A percentile compares a stretch with the other conserved stretches of the same genome.
Evolutionary conservation across 768 basidiomycete species (phyloP).

Genomic region (Mycena albidolilacea): DNA sequence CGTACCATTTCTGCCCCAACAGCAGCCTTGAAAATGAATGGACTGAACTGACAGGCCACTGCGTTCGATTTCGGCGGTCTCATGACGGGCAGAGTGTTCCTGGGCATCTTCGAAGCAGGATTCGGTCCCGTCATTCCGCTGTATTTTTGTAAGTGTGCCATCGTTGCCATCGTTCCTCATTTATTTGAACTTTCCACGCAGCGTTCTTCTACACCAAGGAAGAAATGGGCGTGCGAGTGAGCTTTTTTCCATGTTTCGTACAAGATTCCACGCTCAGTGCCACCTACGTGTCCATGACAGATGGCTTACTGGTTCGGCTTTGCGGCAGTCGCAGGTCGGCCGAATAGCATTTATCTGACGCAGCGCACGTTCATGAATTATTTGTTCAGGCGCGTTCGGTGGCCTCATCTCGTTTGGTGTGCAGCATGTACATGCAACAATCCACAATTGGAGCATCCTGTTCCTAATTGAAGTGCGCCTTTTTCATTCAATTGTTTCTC

Average conservation of each 20-base stretch:
- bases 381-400: slow-evolving; percentile 71
- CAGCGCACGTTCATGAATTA: not conserved
- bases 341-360: not conserved
- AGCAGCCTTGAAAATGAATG: not conserved
- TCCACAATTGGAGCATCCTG: slow-evolving; percentile 73
- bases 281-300: slow-evolving; percentile 39
- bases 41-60: not conserved
- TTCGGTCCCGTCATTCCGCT: not conserved
- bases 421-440: slow-evolving; percentile 67
- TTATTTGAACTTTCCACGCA: slow-evolving; percentile 44
- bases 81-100: slow-evolving; percentile 1
- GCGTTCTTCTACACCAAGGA: slow-evolving; percentile 84
- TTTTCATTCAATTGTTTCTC: not conserved
- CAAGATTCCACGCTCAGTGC: not conserved
- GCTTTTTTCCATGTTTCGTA: slow-evolving; percentile 26
- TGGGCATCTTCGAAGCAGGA: not conserved
- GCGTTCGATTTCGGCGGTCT: slow-evolving; percentile 9
- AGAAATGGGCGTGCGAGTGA: slow-evolving; percentile 79
- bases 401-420: slow-evolving; percentile 89
- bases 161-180: not conserved
- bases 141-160: slow-evolving; percentile 41
- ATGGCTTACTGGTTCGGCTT: slow-evolving; percentile 1
- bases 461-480: slow-evolving; percentile 78
- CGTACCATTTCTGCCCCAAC: not conserved
- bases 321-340: not conserved